These are phyloP conservation scores for Talaromyces sp. DNA, from an alignment of 2,329 filamentous ascomycete genomes.

Conservation along the genomic window DNA sequence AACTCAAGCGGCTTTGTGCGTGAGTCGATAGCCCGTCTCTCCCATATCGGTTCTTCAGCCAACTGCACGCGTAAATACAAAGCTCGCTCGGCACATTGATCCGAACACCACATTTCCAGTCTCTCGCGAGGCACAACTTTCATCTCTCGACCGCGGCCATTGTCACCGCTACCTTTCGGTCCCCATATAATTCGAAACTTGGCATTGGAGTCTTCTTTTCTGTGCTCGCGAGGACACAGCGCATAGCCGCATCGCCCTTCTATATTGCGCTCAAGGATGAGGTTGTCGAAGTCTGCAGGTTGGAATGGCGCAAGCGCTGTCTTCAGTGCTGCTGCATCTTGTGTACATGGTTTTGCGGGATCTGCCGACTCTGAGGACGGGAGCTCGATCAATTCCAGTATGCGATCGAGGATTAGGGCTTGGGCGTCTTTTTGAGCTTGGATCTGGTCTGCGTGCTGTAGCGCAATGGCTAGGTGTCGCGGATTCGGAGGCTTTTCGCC, in stretches of 20 bases:
- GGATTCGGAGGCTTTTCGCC: constrained; percentile 33
- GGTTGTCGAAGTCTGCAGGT: constrained; percentile 80
- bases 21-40: constrained; percentile 56
- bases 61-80: constrained; percentile 88
- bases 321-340: constrained; percentile 65
- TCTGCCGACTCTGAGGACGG: constrained; percentile 53
- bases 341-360: constrained; percentile 50
- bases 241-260: constrained; percentile 78
- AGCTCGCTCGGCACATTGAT: constrained; percentile 71
- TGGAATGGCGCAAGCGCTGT: constrained; percentile 69
- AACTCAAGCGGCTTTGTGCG: constrained; percentile 57
- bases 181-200: constrained; percentile 66
- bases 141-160: constrained; percentile 51
- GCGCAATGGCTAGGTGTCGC: constrained; percentile 58
- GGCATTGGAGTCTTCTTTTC: constrained; percentile 54
- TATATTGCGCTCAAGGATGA: constrained; percentile 85
- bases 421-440: constrained; percentile 79
- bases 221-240: constrained; percentile 66
- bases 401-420: constrained; percentile 65
- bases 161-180: constrained; percentile 45
- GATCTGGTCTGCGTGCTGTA: constrained; percentile 77
- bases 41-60: constrained; percentile 79
- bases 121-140: constrained; percentile 67
- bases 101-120: constrained; percentile 82
- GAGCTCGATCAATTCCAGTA: constrained; percentile 66